Base-by-base conservation (phyloP, 495 filamentous ascomycete genomes). In the Staphylotrichum longicolle region DNA sequence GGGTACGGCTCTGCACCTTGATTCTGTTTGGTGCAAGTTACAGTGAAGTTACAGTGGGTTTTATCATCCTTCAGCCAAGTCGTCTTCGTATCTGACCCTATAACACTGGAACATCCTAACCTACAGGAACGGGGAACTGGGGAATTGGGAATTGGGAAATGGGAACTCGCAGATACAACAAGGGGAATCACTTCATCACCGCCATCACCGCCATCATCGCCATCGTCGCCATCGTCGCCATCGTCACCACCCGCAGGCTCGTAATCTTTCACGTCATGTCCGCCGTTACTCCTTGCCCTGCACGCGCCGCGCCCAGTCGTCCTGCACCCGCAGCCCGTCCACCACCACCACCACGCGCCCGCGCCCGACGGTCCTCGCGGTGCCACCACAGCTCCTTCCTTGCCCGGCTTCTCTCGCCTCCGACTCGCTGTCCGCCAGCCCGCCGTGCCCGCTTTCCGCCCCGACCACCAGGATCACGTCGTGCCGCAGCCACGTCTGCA, bases 391-490 rank as follows among this genome's bases (percentile, higher is more conserved):
- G 7, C 15, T 82, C 80, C 35, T 84, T 82, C 79, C 61, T 78
- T 78, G 55, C 85, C 81, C 1, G 79, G 72, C 56, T 70, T 70
- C 65, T 86, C 84, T n/a, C 0, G 77, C 74, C 70, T 96, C 92
- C 39, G 92, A 92, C 60, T 96, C 91, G 61, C 91, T 96, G 71
- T 97, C 93, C 2, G 91, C 90, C 42, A 97, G 80, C 1, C 91
- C 92, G 32, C 91, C 91, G 37, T 90, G 85, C 15, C 89, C 91
- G 62, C 87, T 87, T 61, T 91, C 90, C 56, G 88, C 89, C 7
- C 91, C 92, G 27, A 96, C 89, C 3, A 96, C 88, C 52, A 85
- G 71, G 33, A 96, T 83, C 34, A 96, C 80, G 48, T 91, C 86
- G 67, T 92, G 88, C 35, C 90, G 81, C 30, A 96, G 86, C 92